Base-by-base conservation (phyloP, 2,329 filamentous ascomycete species). In the Fusarium sp. region DNA sequence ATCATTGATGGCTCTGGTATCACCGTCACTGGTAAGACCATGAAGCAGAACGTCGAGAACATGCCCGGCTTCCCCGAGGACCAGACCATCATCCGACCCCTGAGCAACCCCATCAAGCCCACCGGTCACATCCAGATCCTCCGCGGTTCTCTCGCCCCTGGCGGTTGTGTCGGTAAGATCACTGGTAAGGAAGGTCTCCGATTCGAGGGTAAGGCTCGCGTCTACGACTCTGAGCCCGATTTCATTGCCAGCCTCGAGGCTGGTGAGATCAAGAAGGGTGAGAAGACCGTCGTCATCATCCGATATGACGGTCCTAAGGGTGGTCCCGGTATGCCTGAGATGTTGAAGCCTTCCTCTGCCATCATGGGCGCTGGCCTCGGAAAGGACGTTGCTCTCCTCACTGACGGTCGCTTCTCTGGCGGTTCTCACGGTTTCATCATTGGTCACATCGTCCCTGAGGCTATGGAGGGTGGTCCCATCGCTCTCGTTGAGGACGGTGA, bases 231-330 rank as follows among this genome's bases (percentile, higher is more conserved):
- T 74, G 95, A 98, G 83, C 88, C 91, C 76, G 89, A 92, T 79
- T 92, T 98, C 77, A 93, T 97, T 80, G 85, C 88, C 35, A 94
- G 94, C 0, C 87, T 98, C 20, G 92, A 93, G 83, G 86, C 88
- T 49, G 94, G 94, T 62, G 87, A 92, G 76, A 94, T 98, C 78
- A 94, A 94, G 75, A 92, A 93, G 81, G 92, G 92, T 73, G 93
- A 97, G 83, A 96, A 97, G 83, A 92, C 96, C 3, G 95, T 98
- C 36, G 90, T 97, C 59, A 91, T 98, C 63, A 96, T 98, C 78
- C 93, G 95, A 58, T 98, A 98, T 82, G 95, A 98, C 81, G 95
- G 95, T 1, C 95, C 95, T 70, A 97, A 96, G 85, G 95, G 95
- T 75, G 95, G 95, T 0, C 95, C 95, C 3, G 95, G 95, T 66